Evolutionary conservation across 768 basidiomycete species (phyloP).

Genomic region (Chalciporus pseudorubinellus): DNA sequence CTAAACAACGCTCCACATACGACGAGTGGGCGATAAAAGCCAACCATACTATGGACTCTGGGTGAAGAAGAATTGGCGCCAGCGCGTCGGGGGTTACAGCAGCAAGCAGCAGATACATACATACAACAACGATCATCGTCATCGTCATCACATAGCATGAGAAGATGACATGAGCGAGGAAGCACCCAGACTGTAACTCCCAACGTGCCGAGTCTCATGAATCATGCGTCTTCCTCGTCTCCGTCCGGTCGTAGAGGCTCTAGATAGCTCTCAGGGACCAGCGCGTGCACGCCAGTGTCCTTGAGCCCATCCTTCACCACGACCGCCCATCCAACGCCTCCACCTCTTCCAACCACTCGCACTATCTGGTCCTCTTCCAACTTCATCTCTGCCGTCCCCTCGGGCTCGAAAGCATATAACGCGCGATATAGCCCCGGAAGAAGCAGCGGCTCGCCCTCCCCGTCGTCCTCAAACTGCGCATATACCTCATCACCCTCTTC

Average conservation of each 20-base stretch:
- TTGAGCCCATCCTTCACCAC: conserved; percentile 45
- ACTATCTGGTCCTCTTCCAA: conserved; percentile 77
- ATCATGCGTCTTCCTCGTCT: conserved; percentile 16
- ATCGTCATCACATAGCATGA: too few relatives aligned
- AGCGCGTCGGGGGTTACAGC: too few relatives aligned
- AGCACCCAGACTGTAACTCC: too few relatives aligned
- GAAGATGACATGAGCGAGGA: too few relatives aligned
- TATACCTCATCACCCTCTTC: conserved; percentile 35
- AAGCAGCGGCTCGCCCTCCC: conserved; percentile 38
- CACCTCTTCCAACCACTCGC: conserved; percentile 68
- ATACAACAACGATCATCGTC: too few relatives aligned
- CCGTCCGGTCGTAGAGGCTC: conserved; percentile 47
- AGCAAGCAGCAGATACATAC: too few relatives aligned
- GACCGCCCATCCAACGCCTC: conserved; percentile 80
- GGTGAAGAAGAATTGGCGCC: too few relatives aligned
- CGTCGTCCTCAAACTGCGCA: conserved; percentile 20
- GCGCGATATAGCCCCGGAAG: conserved; percentile 75
- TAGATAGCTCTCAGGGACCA: conserved; percentile 79
- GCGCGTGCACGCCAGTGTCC: conserved; percentile 52
- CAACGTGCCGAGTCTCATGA: too few relatives aligned
- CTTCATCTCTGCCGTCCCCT: conserved; percentile 81
- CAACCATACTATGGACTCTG: too few relatives aligned
- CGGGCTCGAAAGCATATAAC: conserved; percentile 74
- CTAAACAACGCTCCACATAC: too few relatives aligned
- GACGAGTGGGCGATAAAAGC: too few relatives aligned